Evolutionary conservation across 2,329 filamentous ascomycete species (phyloP), one percentile per base, ranked within the genome.

Genomic region (Aspergillus ibericus): DNA sequence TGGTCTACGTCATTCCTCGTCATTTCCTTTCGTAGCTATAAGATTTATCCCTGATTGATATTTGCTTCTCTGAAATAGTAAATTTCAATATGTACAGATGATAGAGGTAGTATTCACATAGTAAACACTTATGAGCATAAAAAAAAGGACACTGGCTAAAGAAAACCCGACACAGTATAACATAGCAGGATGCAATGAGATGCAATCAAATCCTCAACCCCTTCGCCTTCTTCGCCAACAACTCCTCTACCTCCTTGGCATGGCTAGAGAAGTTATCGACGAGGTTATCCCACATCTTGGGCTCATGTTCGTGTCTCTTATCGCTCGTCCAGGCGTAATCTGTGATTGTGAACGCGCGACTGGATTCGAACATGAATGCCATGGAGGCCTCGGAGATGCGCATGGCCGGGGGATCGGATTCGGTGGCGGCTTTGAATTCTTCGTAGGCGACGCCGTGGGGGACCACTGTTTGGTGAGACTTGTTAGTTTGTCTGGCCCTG

Each of bases 201-300:
- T n/a, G 1, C n/a, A 25, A 16, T 56, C 34, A 65, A 57, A 66
- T 40, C 40, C 55, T 53, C 46, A 66, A 44, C 5, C 58, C 62
- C 53, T 68, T 63, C 1, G 59, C 62, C 53, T 66, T 71, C 55
- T 73, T 71, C 0, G 69, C 70, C 59, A 82, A 57, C 53, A 81
- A 75, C 63, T 73, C 76, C 53, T 82, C 76, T 10, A 82, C 72
- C 63, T 82, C 80, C 25, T 81, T 74, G 18, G 74, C 71, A 61
- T 82, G 77, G 48, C 66, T 72, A 0, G 76, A 78, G 59, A 84
- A 83, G 63, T 83, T 81, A 64, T 83, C 81, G 1, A 84, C 80
- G 8, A 84, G 69, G 53, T 77, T 72, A 67, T 84, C 82, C 81
- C 82, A 84, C 81, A 83, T 81, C 63, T 76, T 79, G 1, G 78